Conservation (phyloP, 1,139 yeast species). For the Suhomyces kunorum region DNA sequence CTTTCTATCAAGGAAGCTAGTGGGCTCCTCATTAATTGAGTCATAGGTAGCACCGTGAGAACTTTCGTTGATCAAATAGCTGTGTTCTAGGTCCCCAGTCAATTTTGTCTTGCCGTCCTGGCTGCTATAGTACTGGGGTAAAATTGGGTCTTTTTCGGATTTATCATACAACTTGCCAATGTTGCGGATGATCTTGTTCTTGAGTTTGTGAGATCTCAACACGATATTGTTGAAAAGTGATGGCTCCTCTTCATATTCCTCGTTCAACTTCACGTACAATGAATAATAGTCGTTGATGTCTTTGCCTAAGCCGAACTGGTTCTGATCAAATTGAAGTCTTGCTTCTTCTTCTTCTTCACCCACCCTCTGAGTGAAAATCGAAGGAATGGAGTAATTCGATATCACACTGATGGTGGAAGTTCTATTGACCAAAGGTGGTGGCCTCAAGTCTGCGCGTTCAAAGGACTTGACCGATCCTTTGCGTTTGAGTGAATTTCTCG, state of each 20-base stretch:
- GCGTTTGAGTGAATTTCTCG: slow-evolving; percentile 34
- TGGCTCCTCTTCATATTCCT: slow-evolving; percentile 19
- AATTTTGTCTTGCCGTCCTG: slow-evolving; percentile 8
- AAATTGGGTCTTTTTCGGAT: not conserved
- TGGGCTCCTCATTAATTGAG: slow-evolving; percentile 37
- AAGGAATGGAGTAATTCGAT: slow-evolving; percentile 18
- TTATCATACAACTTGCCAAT: slow-evolving; percentile 6
- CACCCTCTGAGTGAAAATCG: slow-evolving; percentile 16
- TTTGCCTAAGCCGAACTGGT: slow-evolving; percentile 6
- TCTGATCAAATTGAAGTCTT: slow-evolving; percentile 5
- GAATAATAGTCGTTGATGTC: slow-evolving; percentile 21
- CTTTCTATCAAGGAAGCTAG: slow-evolving; percentile 19
- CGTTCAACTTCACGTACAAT: slow-evolving; percentile 20
- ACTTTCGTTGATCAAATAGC: slow-evolving; percentile 3
- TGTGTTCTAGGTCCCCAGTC: slow-evolving; percentile 2
- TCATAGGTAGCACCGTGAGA: slow-evolving; percentile 24
- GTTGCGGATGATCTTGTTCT: slow-evolving; percentile 15
- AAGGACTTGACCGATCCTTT: slow-evolving; percentile 37
- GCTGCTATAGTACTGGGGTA: slow-evolving; percentile 7
- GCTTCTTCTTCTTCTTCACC: slow-evolving; percentile 19
- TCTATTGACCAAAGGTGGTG: slow-evolving; percentile 14
- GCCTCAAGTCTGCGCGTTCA: not conserved
- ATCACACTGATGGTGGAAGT: slow-evolving; percentile 19
- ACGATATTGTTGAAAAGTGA: slow-evolving; percentile 19
- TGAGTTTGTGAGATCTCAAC: slow-evolving; percentile 22